A percentile compares a stretch with the other conserved stretches of the same genome.
Evolutionary conservation across 768 basidiomycete species (phyloP).

Genomic region (Termitomyces sp.): DNA sequence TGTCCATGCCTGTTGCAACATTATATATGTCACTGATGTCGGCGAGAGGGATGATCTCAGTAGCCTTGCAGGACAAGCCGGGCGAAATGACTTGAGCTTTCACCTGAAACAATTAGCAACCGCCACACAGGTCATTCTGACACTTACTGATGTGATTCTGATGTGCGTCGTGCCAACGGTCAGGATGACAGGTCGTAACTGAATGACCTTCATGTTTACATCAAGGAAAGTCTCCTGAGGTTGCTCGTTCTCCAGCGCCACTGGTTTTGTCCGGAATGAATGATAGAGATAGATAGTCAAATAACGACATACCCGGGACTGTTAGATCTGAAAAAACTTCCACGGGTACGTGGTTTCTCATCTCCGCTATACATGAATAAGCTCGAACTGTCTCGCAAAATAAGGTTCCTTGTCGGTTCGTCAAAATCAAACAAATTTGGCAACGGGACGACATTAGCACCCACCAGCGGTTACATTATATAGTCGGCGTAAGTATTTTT

Average conservation of each 20-base stretch:
- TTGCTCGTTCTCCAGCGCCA: conserved; percentile 56
- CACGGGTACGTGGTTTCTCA: conserved; percentile 51
- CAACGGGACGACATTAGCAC: not conserved
- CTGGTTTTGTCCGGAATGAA: conserved; percentile 27
- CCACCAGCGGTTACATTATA: conserved; percentile 63
- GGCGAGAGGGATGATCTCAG: conserved; percentile 72
- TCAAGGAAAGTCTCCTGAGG: conserved; percentile 45
- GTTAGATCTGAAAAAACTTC: conserved; percentile 40
- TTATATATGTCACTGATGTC: conserved; percentile 89
- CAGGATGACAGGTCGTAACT: conserved; percentile 68
- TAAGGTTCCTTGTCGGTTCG: conserved; percentile 36
- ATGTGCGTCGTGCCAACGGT: conserved; percentile 67
- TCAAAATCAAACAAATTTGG: not conserved
- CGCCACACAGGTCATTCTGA: not conserved
- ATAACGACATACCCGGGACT: conserved; percentile 47
- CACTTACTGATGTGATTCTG: conserved; percentile 67
- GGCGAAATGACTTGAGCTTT: conserved; percentile 72
- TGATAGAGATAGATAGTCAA: not conserved
- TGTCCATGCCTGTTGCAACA: conserved; percentile 69
- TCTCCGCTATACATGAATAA: conserved; percentile 58
- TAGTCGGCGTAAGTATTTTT: conserved; percentile 70
- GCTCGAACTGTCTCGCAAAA: conserved; percentile 50
- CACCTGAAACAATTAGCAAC: conserved; percentile 32
- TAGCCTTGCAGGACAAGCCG: conserved; percentile 64
- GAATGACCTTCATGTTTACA: conserved; percentile 63